phyloP scores from a whole-genome alignment of 73 alveolate species.

The Paramecium octaurelia region DNA sequence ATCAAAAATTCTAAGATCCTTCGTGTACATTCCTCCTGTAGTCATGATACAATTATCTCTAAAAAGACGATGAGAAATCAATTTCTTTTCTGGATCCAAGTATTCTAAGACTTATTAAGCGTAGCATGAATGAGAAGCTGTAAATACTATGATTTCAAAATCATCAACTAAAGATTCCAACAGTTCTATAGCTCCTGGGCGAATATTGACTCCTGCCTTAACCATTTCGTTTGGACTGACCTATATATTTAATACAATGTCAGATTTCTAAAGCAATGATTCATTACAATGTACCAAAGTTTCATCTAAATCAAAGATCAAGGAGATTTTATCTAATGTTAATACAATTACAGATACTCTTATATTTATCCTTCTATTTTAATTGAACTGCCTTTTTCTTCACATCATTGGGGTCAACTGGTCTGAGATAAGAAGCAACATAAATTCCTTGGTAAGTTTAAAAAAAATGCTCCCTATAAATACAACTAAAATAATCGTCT shows the following conservation, averaged over 20 bases:
- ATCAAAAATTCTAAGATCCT: constrained; percentile 72
- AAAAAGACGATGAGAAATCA: constrained; percentile 69
- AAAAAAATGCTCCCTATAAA: constrained; percentile 39
- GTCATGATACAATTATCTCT: constrained; percentile 72
- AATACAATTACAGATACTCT: background rate
- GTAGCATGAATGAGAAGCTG: constrained; percentile 73
- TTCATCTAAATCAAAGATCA: constrained; percentile 60
- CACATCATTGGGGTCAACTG: constrained; percentile 12
- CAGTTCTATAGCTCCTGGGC: constrained; percentile 68
- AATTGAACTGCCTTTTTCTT: background rate
- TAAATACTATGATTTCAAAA: constrained; percentile 72
- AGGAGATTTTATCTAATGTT: constrained; percentile 37
- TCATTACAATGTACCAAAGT: constrained; percentile 61
- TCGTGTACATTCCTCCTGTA: constrained; percentile 68
- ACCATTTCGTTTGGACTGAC: constrained; percentile 33
- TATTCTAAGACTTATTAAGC: constrained; percentile 70
- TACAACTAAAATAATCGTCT: constrained; percentile 30
- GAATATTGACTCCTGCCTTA: constrained; percentile 67
- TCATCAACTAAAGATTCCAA: constrained; percentile 62
- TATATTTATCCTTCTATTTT: background rate
- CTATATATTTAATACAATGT: constrained; percentile 40
- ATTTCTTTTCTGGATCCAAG: constrained; percentile 69
- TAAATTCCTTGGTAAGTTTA: constrained; percentile 34
- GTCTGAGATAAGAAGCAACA: constrained; percentile 33
- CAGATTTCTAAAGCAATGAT: constrained; percentile 9